A percentile compares a stretch with the other conserved stretches of the same genome.
Conservation (phyloP, 106 monocot genomes). For the Allium cepa region DNA sequence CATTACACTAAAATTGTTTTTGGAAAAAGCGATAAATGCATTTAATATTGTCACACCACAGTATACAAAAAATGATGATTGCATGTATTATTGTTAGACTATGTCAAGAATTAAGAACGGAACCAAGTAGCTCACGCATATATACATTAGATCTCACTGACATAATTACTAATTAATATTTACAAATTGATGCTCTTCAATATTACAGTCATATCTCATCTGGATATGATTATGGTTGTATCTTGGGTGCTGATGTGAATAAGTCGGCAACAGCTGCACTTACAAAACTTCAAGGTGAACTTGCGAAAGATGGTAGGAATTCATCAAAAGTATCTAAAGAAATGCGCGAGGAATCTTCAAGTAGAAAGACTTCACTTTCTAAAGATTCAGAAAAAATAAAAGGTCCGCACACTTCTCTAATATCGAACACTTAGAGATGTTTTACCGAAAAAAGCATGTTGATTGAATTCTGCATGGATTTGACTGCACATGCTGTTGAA, state of each 20-base stretch:
- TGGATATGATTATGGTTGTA: slow-evolving; percentile 11
- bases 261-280: slow-evolving; percentile 52
- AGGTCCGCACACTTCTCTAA: slow-evolving; percentile 22
- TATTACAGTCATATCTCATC: too few species aligned
- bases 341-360: slow-evolving; percentile 33
- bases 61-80: too few species aligned
- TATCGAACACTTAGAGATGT: neutral
- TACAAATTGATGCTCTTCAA: too few species aligned
- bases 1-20: too few species aligned
- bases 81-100: too few species aligned
- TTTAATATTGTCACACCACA: too few species aligned
- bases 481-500: slow-evolving; percentile 61
- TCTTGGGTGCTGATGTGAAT: slow-evolving; percentile 65
- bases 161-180: too few species aligned
- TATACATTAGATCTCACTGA: too few species aligned
- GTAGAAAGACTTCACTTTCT: slow-evolving; percentile 23
- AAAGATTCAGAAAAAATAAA: slow-evolving; percentile 40
- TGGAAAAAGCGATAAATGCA: too few species aligned
- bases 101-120: too few species aligned
- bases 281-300: slow-evolving; percentile 71
- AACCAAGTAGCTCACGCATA: too few species aligned
- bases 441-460: slow-evolving; percentile 61
- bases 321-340: slow-evolving; percentile 41
- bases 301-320: slow-evolving; percentile 76
- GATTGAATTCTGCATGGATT: slow-evolving; percentile 79